A percentile compares a stretch with the other conserved stretches of the same genome.
These are phyloP conservation scores for Diaporthe batatas DNA, from an alignment of 2,329 filamentous ascomycete species.

Conservation along the genomic window DNA sequence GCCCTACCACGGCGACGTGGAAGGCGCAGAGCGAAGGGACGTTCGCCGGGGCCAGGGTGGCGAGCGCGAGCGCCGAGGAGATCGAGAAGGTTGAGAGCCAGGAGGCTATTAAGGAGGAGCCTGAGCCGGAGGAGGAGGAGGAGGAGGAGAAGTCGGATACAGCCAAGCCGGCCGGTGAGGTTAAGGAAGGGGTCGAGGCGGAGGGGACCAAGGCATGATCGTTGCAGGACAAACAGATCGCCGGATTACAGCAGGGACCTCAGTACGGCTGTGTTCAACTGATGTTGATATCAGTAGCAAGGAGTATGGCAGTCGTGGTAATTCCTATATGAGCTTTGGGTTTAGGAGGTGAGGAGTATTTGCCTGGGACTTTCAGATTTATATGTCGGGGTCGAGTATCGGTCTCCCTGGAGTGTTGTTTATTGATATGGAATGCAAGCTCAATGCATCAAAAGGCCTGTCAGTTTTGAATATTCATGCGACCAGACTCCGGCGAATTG, in stretches of 20 bases:
- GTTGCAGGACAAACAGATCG: conserved; percentile 7
- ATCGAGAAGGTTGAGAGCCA: conserved; percentile 56
- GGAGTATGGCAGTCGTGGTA: conserved; percentile 26
- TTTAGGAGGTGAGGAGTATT: not conserved
- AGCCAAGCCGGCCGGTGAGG: conserved; percentile 47
- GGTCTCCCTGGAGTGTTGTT: not conserved
- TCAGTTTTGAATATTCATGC: not conserved
- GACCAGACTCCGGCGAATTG: not conserved
- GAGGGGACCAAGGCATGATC: conserved; percentile 46
- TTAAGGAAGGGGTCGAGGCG: conserved; percentile 47
- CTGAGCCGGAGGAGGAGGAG: conserved; percentile 53
- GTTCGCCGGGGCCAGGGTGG: conserved; percentile 52
- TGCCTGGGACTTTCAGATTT: not conserved
- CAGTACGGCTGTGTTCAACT: not conserved
- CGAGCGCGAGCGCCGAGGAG: conserved; percentile 53
- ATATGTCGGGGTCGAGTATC: not conserved
- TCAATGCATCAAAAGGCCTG: not conserved
- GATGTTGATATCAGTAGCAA: conserved; percentile 19
- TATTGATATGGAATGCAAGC: not conserved
- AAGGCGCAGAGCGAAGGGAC: conserved; percentile 51
- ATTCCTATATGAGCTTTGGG: not conserved
- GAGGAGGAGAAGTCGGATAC: conserved; percentile 52
- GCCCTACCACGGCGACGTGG: conserved; percentile 55
- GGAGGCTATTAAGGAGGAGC: conserved; percentile 57
- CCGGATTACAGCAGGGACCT: not conserved